Conservation (phyloP, 768 basidiomycete genomes). For the Termitomyces eurrhizus region DNA sequence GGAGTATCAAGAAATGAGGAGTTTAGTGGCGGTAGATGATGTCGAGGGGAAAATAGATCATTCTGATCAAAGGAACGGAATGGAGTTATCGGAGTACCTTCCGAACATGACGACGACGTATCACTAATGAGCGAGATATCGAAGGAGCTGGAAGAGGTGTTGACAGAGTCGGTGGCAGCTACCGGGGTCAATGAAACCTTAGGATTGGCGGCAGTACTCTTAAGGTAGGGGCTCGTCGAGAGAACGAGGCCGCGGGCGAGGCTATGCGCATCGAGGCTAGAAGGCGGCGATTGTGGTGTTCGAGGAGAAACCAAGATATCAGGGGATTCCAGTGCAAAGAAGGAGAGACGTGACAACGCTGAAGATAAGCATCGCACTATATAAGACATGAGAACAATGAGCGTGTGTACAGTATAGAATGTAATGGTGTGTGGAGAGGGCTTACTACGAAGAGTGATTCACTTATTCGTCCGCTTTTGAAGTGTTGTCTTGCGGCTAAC, state of each 20-base stretch:
- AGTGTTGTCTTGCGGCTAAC: background rate
- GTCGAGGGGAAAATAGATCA: slow-evolving; percentile 12
- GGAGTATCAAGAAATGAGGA: background rate
- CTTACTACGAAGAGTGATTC: background rate
- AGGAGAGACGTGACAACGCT: slow-evolving; percentile 2
- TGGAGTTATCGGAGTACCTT: slow-evolving; percentile 2
- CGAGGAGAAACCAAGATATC: background rate
- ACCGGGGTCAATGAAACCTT: slow-evolving; percentile 1
- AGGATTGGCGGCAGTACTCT: slow-evolving; percentile 5
- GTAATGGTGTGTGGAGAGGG: background rate
- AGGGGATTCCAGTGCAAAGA: background rate
- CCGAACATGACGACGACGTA: slow-evolving; percentile 11
- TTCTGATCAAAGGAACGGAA: background rate
- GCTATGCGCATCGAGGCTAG: background rate
- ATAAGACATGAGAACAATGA: slow-evolving; percentile 11
- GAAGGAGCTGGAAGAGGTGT: background rate
- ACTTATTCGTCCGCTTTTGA: background rate
- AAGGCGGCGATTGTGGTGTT: background rate
- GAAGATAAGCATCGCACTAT: slow-evolving; percentile 9
- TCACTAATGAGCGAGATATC: slow-evolving; percentile 13
- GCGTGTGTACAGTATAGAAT: slow-evolving; percentile 11
- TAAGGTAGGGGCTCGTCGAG: slow-evolving; percentile 8
- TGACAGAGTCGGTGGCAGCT: background rate
- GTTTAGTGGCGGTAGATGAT: background rate
- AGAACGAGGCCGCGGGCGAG: slow-evolving; percentile 5